Base-by-base conservation (phyloP, 768 basidiomycete genomes). In the Holtermanniella nyarrowii region DNA sequence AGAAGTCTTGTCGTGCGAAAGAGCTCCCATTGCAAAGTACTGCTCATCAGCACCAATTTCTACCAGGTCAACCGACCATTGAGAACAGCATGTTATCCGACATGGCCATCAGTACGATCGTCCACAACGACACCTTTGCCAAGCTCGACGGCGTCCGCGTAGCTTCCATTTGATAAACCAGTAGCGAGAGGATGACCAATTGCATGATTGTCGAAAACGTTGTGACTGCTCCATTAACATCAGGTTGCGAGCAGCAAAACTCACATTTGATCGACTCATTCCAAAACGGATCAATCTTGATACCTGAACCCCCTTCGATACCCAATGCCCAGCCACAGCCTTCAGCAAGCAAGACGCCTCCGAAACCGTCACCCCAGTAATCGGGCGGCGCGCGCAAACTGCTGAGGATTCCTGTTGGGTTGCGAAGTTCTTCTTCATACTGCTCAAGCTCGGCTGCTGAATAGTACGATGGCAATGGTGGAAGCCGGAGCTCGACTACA, bases 21-120 rank as follows among this genome's bases (percentile, higher is more conserved):
- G 73, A 50, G 91, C 84, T 3, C 86, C 87, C 52, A 93, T 83
- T 0, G 88, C 90, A 49, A 90, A 81, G 61, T 91, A 87, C 76
- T 77, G 49, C 2, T 42, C 40, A 18, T 18, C 27, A 26, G 14
- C 14, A 43, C n/a, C 18, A 13, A 42, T 50, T 7, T 24, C 14
- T 12, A 13, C 2, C 11, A n/a, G 3, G 18, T 5, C 2, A 5
- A 63, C 76, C 7, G 58, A 77, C 76, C 0, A 84, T 85, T 18
- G 86, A 85, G 66, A 93, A 91, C 0, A 85, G 81, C 41, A 88
- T 81, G 0, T 85, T 80, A 63, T 95, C 89, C 18, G 86, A 78
- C 1, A 82, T 78, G 4, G 83, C 79, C 69, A 90, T 87, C 4
- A 82, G 73, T 20, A 88, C 75, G 66, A 91, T 88, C 1, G 83